Evolutionary conservation across 805 yeast genomes (phyloP).

Genomic region (Kuraishia molischiana): DNA sequence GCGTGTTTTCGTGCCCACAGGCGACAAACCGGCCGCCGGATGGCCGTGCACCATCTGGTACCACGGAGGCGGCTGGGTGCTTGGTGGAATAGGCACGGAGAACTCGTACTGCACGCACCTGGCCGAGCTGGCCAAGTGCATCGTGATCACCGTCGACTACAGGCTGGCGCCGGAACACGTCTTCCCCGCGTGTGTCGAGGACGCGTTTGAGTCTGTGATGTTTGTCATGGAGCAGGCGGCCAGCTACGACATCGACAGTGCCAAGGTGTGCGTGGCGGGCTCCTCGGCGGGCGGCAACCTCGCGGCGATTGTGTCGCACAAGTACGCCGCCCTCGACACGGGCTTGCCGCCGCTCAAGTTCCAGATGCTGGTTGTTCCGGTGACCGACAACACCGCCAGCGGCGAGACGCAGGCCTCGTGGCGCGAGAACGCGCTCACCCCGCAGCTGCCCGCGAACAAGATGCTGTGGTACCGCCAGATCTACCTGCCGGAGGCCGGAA

Average conservation of each 20-base stretch:
- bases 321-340: slow-evolving; percentile 14
- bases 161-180: slow-evolving; percentile 40
- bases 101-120: slow-evolving; percentile 31
- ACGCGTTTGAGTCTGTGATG: slow-evolving; percentile 26
- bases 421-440: slow-evolving; percentile 26
- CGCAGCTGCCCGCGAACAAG: slow-evolving; percentile 34
- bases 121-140: slow-evolving; percentile 24
- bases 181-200: slow-evolving; percentile 38
- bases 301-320: slow-evolving; percentile 23
- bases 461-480: slow-evolving; percentile 34
- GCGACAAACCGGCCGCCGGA: slow-evolving; percentile 23
- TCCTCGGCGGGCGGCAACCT: slow-evolving; percentile 37
- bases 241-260: slow-evolving; percentile 16
- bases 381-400: slow-evolving; percentile 31
- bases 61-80: slow-evolving; percentile 38
- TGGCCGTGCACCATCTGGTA: slow-evolving; percentile 29
- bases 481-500: slow-evolving; percentile 30
- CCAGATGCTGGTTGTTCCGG: slow-evolving; percentile 34
- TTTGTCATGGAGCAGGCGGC: slow-evolving; percentile 18
- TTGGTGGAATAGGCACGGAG: slow-evolving; percentile 29
- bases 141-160: slow-evolving; percentile 39
- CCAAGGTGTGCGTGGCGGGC: slow-evolving; percentile 31
- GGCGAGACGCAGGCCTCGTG: slow-evolving; percentile 25
- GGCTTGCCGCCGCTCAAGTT: slow-evolving; percentile 23
- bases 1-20: slow-evolving; percentile 29